These are phyloP conservation scores for Carex myosuroides DNA, from an alignment of 176 grass and related monocot genomes.

Conservation along the genomic window DNA sequence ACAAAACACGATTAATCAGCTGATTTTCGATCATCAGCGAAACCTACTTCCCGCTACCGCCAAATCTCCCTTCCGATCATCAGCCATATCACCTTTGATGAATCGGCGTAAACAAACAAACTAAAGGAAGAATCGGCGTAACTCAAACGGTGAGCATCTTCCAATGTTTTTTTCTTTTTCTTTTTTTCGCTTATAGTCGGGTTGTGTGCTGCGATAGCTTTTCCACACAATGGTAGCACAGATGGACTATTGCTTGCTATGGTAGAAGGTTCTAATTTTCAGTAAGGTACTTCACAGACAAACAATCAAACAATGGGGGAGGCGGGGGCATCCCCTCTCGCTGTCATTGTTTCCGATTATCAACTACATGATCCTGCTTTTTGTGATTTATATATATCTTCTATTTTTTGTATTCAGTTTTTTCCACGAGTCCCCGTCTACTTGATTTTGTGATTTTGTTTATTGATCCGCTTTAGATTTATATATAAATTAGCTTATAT, in stretches of 20 bases:
- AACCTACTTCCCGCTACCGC: too few relatives aligned
- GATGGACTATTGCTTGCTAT: background rate
- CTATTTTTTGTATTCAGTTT: background rate
- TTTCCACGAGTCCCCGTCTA: background rate
- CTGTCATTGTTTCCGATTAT: background rate
- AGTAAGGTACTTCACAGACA: background rate
- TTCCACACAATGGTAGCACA: too few relatives aligned
- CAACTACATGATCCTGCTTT: background rate
- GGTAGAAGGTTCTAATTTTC: background rate
- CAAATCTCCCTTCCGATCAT: too few relatives aligned
- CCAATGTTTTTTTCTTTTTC: too few relatives aligned
- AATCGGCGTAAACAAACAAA: too few relatives aligned
- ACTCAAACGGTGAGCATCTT: too few relatives aligned
- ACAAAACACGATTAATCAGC: too few relatives aligned
- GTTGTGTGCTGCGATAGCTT: too few relatives aligned
- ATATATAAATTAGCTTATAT: background rate
- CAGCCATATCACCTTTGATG: too few relatives aligned
- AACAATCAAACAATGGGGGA: background rate
- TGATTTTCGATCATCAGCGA: too few relatives aligned
- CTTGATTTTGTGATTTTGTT: background rate
- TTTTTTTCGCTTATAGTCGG: too few relatives aligned
- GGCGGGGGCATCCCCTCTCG: background rate
- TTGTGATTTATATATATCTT: background rate
- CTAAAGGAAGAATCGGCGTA: too few relatives aligned
- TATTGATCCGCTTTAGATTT: background rate